Evolutionary conservation across 257 asterid genomes (phyloP), one percentile per base, ranked within the genome.

Genomic region (Gentiana dahurica): DNA sequence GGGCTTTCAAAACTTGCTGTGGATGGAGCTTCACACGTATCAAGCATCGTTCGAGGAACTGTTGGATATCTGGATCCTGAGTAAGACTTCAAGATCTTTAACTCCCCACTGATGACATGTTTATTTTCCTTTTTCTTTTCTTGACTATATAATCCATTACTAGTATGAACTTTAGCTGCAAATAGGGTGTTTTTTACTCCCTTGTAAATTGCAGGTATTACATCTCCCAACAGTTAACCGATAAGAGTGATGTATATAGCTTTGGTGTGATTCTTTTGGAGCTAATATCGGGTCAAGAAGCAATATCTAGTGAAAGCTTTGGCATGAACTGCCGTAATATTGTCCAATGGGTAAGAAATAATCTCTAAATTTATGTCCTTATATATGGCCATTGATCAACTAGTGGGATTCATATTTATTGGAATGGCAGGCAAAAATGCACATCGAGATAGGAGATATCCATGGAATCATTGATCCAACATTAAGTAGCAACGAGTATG

Each of bases 51-150:
- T 71, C 95, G 99, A 34, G 99, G 99, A 62, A 92, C 99, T 57
- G 95, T 92, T 69, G 99, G 99, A 49, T 92, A 92, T 76, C 85
- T 92, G 37, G 99, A 92, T 79, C 99, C 99, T 2, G 99, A 92
- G 99, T 92, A 77, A 58, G 94, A 41, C 69, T 53, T 53, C 65
- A 54, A 39, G 51, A 61, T 52, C 52, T 59, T 34, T 34, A 32
- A 8, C 65, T 59, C 57, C 24, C 39, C 48, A n/a, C 35, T 55
- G 12, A 37, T 55, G 12, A 13, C 15, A 2, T 59, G 4, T 33
- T 13, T 6, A 45, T 5, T n/a, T 57, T 44, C 5, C 33, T 11
- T 8, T 13, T 44, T 33, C 33, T 11, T 58, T 8, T 58, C 1
- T 8, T 8, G 5, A 13, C 15, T 55, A 1, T 46, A 11, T 57